Evolutionary conservation across 2,329 filamentous ascomycete genomes (phyloP).

Genomic region (Venturia effusa): DNA sequence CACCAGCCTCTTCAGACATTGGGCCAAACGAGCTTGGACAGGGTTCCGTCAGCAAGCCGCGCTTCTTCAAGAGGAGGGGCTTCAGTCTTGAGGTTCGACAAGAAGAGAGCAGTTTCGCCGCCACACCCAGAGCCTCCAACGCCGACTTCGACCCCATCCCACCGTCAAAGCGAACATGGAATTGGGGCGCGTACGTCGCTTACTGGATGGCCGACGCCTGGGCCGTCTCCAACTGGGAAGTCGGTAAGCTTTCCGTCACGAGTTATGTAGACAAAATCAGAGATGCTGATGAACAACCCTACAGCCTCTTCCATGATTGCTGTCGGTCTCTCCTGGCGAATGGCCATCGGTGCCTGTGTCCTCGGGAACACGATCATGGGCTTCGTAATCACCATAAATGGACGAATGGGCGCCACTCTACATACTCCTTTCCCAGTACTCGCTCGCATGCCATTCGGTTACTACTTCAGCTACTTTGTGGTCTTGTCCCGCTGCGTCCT

Average conservation of each 20-base stretch:
- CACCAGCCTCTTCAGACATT: conserved; percentile 16
- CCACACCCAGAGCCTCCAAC: conserved; percentile 24
- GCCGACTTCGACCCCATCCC: conserved; percentile 29
- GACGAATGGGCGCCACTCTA: conserved; percentile 19
- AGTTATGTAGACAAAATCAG: not conserved
- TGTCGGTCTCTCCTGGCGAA: conserved; percentile 19
- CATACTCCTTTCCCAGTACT: conserved; percentile 26
- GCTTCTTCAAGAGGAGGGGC: conserved; percentile 14
- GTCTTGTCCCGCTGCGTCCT: conserved; percentile 32
- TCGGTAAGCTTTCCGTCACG: conserved; percentile 17
- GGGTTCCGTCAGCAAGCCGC: conserved; percentile 12
- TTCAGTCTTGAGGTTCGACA: conserved; percentile 24
- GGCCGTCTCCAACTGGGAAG: conserved; percentile 29
- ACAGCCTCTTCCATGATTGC: conserved; percentile 21
- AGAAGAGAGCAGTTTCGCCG: conserved; percentile 25
- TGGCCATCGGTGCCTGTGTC: conserved; percentile 24
- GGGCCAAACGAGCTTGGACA: conserved; percentile 18
- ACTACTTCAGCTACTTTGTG: conserved; percentile 30
- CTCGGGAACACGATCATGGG: conserved; percentile 22
- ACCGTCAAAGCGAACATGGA: conserved; percentile 27
- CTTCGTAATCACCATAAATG: conserved; percentile 20
- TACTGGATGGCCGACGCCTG: conserved; percentile 32
- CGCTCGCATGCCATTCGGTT: conserved; percentile 30
- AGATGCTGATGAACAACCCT: conserved; percentile 8
- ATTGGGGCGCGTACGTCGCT: conserved; percentile 22